Evolutionary conservation across 257 asterid genomes (phyloP).

Genomic region (Solanum etuberosum): DNA sequence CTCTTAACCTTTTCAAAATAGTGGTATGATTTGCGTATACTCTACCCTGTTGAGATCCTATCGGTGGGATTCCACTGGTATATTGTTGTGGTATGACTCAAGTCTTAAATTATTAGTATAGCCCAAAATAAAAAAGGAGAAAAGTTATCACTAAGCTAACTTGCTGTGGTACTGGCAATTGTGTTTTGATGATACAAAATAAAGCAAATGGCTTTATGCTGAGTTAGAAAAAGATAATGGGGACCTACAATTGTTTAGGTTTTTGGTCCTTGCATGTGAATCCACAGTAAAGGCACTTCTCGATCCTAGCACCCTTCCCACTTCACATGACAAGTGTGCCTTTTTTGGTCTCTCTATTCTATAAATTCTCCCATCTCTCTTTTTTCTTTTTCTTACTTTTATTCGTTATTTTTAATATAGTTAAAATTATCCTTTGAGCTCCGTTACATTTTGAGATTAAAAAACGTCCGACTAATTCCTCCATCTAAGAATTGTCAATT

Average conservation of each 20-base stretch:
- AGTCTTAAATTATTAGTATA: not conserved
- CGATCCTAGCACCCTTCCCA: not conserved
- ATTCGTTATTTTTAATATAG: no score
- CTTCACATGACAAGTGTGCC: not conserved
- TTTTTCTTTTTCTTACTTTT: no score
- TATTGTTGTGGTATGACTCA: not conserved
- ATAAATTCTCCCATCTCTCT: not conserved
- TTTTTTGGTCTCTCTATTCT: not conserved
- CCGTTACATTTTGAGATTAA: no score
- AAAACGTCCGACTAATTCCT: accelerated
- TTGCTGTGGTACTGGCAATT: not conserved
- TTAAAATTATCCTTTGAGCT: no score
- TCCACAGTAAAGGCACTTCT: not conserved
- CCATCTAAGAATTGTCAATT: no score
- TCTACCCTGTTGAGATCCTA: no score
- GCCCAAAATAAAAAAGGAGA: not conserved
- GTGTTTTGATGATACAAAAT: not conserved
- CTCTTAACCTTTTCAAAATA: no score
- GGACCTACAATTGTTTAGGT: not conserved
- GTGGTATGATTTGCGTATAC: no score
- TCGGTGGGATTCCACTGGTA: no score
- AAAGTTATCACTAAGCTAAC: not conserved
- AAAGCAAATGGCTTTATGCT: not conserved
- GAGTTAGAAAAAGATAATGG: not conserved
- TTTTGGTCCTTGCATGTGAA: not conserved